Evolutionary conservation across 2,329 filamentous ascomycete genomes (phyloP).

Genomic region (Phialophora expanda): DNA sequence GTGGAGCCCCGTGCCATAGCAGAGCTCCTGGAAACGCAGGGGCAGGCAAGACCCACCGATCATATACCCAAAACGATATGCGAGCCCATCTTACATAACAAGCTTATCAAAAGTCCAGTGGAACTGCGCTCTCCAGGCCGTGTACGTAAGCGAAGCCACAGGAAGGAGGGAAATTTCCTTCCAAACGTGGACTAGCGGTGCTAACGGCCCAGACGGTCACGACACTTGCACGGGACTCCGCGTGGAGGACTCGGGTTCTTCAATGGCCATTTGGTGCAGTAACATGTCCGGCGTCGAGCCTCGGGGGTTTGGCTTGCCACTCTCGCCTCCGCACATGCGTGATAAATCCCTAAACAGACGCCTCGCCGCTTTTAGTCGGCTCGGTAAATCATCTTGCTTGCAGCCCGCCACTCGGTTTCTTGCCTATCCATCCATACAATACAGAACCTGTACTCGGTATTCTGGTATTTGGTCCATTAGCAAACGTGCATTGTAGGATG

Average conservation of each 20-base stretch:
- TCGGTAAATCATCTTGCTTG: no score
- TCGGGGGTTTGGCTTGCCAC: background rate
- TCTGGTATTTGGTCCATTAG: no score
- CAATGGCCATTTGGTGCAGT: background rate
- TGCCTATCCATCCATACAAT: no score
- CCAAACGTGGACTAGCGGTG: background rate
- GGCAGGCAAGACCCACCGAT: background rate
- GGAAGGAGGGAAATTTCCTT: background rate
- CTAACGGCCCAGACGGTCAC: background rate
- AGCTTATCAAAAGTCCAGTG: background rate
- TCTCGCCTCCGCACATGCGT: no score
- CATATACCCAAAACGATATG: background rate
- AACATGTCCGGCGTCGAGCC: background rate
- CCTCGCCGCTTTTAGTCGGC: no score
- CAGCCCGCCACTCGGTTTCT: no score
- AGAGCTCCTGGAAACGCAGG: no score
- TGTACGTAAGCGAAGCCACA: slow-evolving; percentile 1
- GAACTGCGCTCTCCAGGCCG: no score
- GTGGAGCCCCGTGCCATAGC: background rate
- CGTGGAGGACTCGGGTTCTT: background rate
- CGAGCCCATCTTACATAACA: background rate
- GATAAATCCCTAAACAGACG: background rate
- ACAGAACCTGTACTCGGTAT: no score
- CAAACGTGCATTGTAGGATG: background rate
- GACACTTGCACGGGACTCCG: background rate